A percentile compares a stretch with the other conserved stretches of the same genome.
phyloP scores from a whole-genome alignment of 2,329 filamentous ascomycete species.

The Arthroderma sp. region DNA sequence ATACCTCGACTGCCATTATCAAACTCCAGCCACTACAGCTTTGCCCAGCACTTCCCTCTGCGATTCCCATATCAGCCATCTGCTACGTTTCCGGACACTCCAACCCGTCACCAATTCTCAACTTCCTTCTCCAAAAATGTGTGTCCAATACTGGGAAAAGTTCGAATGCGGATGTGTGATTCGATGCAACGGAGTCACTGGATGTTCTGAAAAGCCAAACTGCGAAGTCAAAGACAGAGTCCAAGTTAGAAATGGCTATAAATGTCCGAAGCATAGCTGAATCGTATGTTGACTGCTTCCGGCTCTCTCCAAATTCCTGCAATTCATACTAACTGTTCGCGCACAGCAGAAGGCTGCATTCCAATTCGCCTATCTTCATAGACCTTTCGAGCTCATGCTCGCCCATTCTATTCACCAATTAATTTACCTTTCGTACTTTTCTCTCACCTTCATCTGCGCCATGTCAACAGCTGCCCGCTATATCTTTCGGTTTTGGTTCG shows the following conservation, averaged over 20 bases:
- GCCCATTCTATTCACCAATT: too few species aligned
- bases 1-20: background rate
- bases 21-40: background rate
- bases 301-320: background rate
- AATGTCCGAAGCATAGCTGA: background rate
- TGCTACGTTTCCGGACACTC: too few species aligned
- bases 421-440: too few species aligned
- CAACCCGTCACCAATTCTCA: background rate
- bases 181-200: constrained; percentile 1
- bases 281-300: background rate
- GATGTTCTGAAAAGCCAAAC: background rate
- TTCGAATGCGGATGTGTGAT: constrained; percentile 10
- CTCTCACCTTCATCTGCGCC: too few species aligned
- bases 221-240: background rate
- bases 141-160: constrained; percentile 9
- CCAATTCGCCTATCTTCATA: background rate
- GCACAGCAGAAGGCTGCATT: background rate
- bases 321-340: background rate
- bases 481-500: too few species aligned
- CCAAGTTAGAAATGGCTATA: background rate
- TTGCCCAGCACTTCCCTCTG: background rate
- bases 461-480: too few species aligned
- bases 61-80: background rate
- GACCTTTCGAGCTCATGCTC: too few species aligned
- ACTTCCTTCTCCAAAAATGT: constrained; percentile 4